phyloP scores from a whole-genome alignment of 257 asterid species.

The Salvia rosmarinus region DNA sequence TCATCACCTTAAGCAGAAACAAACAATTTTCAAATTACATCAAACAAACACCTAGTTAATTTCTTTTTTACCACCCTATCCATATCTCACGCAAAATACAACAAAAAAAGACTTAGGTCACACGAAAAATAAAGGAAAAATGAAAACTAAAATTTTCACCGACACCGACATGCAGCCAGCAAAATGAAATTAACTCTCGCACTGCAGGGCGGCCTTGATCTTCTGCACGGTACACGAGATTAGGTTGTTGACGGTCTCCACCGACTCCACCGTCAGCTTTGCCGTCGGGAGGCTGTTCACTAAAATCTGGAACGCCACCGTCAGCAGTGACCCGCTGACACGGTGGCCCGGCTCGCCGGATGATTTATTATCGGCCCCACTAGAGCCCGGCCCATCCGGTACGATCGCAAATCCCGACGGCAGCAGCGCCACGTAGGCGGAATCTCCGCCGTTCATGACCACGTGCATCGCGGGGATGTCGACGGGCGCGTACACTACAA shows the following conservation, averaged over 20 bases:
- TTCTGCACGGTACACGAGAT: conserved; percentile 94
- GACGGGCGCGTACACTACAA: conserved; percentile 93
- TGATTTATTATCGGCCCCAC: conserved; percentile 38
- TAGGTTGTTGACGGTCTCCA: conserved; percentile 89
- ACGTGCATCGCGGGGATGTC: conserved; percentile 93
- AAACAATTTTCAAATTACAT: conserved; percentile 27
- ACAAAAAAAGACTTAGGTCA: neutral
- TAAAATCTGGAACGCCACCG: conserved; percentile 89
- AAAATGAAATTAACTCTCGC: conserved; percentile 55
- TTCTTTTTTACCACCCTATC: conserved; percentile 2
- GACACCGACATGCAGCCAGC: too few relatives aligned
- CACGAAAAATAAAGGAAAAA: neutral
- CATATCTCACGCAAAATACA: conserved; percentile 21
- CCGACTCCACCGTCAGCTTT: conserved; percentile 89
- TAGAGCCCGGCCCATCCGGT: conserved; percentile 78
- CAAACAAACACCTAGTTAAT: conserved; percentile 15
- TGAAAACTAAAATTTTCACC: too few relatives aligned
- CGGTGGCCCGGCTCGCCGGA: conserved; percentile 48
- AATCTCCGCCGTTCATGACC: conserved; percentile 97
- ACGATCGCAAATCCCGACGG: conserved; percentile 91
- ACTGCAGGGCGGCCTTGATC: conserved; percentile 77
- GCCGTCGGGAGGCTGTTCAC: conserved; percentile 90
- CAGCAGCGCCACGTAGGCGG: conserved; percentile 82
- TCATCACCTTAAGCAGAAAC: conserved; percentile 43
- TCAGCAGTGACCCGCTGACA: conserved; percentile 73